Evolutionary conservation across 148 eudicot species (phyloP).

Genomic region (Camellia lanceoleosa): DNA sequence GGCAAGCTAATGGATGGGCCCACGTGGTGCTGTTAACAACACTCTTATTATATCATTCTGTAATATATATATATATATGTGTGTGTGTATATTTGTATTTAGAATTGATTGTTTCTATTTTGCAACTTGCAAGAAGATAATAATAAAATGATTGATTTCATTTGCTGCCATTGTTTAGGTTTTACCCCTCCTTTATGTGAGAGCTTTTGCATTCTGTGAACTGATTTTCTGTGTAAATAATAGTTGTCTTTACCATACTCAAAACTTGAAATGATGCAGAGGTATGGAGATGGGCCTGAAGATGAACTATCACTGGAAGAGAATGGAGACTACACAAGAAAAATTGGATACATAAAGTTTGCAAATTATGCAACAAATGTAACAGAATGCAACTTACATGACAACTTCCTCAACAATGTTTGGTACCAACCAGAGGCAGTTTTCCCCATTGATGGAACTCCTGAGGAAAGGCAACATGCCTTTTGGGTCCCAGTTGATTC

Average conservation of each 20-base stretch:
- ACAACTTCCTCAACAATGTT: constrained; percentile 39
- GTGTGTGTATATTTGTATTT: too few species aligned
- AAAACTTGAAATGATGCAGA: neutral
- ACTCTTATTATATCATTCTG: too few species aligned
- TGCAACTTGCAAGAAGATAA: too few species aligned
- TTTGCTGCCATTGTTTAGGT: too few species aligned
- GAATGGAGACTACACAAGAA: constrained; percentile 36
- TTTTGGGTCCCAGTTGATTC: constrained; percentile 51
- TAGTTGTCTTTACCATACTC: neutral
- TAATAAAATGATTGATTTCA: too few species aligned
- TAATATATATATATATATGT: too few species aligned
- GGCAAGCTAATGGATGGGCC: too few species aligned
- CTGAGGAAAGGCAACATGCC: constrained; percentile 48
- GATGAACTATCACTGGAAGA: constrained; percentile 24
- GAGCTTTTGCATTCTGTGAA: too few species aligned
- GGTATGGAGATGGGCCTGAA: constrained; percentile 30
- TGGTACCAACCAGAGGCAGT: constrained; percentile 64
- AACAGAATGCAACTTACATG: neutral
- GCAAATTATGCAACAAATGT: constrained; percentile 11
- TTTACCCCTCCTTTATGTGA: too few species aligned
- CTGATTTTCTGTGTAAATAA: neutral
- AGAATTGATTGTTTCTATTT: too few species aligned
- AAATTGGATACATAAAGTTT: constrained; percentile 24
- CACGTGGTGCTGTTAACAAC: too few species aligned
- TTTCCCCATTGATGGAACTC: constrained; percentile 40